Conservation (phyloP, 2,329 filamentous ascomycete species). For the Cladosporium phlei region DNA sequence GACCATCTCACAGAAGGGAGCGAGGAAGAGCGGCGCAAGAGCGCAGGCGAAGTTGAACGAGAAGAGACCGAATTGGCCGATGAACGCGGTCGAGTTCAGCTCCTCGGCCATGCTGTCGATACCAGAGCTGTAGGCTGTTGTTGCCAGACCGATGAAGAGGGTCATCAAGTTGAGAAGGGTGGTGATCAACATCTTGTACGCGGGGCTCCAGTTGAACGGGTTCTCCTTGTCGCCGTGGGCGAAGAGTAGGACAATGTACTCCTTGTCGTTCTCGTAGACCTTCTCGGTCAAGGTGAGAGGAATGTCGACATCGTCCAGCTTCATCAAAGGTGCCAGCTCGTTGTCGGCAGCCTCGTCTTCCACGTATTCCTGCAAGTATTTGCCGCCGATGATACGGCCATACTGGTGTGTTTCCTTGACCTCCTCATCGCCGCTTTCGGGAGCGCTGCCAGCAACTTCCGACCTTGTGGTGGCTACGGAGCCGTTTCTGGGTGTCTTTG, state of each 20-base stretch:
- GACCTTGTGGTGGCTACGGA: constrained; percentile 8
- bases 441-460: constrained; percentile 9
- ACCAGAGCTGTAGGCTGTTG: constrained; percentile 49
- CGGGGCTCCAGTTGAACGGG: constrained; percentile 47
- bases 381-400: constrained; percentile 39
- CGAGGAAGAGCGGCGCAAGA: constrained; percentile 45
- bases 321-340: constrained; percentile 36
- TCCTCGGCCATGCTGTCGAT: constrained; percentile 45
- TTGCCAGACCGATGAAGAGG: constrained; percentile 51
- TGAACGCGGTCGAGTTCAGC: constrained; percentile 37
- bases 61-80: constrained; percentile 49
- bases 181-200: constrained; percentile 44
- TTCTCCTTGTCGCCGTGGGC: constrained; percentile 45
- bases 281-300: constrained; percentile 45
- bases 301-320: constrained; percentile 44
- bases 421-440: constrained; percentile 23
- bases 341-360: constrained; percentile 31
- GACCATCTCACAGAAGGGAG: constrained; percentile 49
- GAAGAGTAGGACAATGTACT: constrained; percentile 46
- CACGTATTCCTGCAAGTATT: constrained; percentile 32
- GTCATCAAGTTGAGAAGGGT: constrained; percentile 49
- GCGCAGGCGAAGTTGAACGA: constrained; percentile 48
- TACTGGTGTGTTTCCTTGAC: constrained; percentile 15
- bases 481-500: constrained; percentile 11
- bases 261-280: constrained; percentile 39